phyloP scores from a whole-genome alignment of 139 green algal genomes.

The Closterium sp. region DNA sequence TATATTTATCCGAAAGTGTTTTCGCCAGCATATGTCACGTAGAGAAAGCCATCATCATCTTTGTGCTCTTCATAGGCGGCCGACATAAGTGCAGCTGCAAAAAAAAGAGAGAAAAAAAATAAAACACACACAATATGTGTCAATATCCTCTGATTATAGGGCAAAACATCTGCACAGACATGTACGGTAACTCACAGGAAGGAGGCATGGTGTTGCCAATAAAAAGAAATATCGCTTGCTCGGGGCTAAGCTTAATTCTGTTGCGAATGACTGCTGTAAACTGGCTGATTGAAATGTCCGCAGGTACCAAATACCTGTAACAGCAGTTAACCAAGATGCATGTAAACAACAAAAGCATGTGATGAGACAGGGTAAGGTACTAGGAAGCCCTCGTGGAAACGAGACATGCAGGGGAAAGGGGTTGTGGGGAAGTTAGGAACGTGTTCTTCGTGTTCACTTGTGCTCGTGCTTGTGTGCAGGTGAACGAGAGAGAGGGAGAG shows the following conservation, averaged over 20 bases:
- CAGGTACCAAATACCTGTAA: slow-evolving; percentile 6
- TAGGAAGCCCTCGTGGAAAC: not conserved
- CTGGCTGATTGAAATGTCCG: not conserved
- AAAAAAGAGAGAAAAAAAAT: not conserved
- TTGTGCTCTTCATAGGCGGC: slow-evolving; percentile 9
- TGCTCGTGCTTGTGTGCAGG: too few relatives aligned
- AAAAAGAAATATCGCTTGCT: slow-evolving; percentile 7
- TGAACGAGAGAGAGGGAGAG: too few relatives aligned
- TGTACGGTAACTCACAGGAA: not conserved
- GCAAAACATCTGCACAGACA: not conserved
- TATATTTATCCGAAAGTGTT: not conserved
- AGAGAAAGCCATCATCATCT: slow-evolving; percentile 16
- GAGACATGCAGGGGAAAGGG: not conserved
- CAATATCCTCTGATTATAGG: too few relatives aligned
- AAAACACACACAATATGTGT: too few relatives aligned
- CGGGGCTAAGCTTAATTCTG: slow-evolving; percentile 7
- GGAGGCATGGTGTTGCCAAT: not conserved
- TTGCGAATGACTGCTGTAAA: slow-evolving; percentile 8
- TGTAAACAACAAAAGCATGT: not conserved
- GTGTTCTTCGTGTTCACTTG: too few relatives aligned
- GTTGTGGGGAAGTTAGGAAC: too few relatives aligned
- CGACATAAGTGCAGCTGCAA: not conserved
- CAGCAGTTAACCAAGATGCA: not conserved
- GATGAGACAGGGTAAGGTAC: not conserved
- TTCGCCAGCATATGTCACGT: not conserved